These are phyloP conservation scores for Suillus lakei DNA, from an alignment of 768 basidiomycete species.

Conservation along the genomic window DNA sequence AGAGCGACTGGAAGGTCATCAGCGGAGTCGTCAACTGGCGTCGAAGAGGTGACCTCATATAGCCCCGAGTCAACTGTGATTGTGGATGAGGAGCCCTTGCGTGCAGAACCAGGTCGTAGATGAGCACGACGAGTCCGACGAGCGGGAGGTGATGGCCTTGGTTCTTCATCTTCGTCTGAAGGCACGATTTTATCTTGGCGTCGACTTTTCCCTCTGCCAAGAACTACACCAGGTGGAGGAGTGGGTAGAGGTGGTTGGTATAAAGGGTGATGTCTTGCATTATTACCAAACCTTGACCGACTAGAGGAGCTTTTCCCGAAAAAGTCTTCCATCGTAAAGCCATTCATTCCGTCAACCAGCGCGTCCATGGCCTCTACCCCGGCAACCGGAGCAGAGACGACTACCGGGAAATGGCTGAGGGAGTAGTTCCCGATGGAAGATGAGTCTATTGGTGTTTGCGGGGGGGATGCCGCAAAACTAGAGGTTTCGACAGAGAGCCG, in stretches of 20 bases:
- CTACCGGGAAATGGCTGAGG: conserved; percentile 58
- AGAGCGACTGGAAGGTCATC: conserved; percentile 15
- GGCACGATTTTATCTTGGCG: conserved; percentile 31
- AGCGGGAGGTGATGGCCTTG: conserved; percentile 17
- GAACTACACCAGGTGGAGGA: conserved; percentile 78
- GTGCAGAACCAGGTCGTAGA: conserved; percentile 27
- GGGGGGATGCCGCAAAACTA: conserved; percentile 72
- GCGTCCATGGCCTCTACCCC: conserved; percentile 91
- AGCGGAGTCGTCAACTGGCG: conserved; percentile 15
- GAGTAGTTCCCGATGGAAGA: conserved; percentile 21
- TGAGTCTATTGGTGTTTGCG: conserved; percentile 67
- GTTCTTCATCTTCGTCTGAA: conserved; percentile 60
- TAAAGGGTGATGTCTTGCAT: conserved; percentile 70
- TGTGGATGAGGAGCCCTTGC: conserved; percentile 33
- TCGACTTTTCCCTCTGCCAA: conserved; percentile 53
- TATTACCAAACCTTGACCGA: conserved; percentile 60
- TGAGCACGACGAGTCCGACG: conserved; percentile 17
- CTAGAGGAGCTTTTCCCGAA: conserved; percentile 48
- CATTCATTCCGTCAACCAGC: conserved; percentile 89
- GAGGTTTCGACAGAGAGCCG: conserved; percentile 69
- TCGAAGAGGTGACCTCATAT: conserved; percentile 20
- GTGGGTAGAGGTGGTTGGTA: conserved; percentile 85
- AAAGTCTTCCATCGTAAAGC: conserved; percentile 58
- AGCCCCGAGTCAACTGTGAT: conserved; percentile 31
- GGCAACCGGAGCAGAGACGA: conserved; percentile 76